Evolutionary conservation across 345 rosid genomes (phyloP).

Genomic region (Boechera divaricarpa): DNA sequence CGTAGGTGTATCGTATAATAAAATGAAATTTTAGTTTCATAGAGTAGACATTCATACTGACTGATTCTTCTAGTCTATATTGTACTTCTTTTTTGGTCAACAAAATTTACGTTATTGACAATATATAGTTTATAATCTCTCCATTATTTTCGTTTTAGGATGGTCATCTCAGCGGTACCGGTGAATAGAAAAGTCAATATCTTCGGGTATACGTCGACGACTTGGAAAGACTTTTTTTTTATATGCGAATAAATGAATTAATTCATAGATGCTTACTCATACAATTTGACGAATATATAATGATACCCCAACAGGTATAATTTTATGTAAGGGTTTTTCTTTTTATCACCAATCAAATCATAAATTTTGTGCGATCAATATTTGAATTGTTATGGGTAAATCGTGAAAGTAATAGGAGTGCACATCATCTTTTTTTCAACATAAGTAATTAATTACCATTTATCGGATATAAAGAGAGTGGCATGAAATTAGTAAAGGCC

Average conservation of each 20-base stretch:
- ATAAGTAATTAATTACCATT: background rate
- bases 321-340: too few relatives aligned
- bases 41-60: constrained; percentile 7
- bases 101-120: background rate
- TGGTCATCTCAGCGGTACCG: background rate
- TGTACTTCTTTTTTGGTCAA: background rate
- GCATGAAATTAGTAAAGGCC: background rate
- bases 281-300: background rate
- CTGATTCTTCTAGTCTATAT: constrained; percentile 2
- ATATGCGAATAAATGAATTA: background rate
- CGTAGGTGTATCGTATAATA: background rate
- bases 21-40: constrained; percentile 8
- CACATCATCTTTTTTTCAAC: too few relatives aligned
- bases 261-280: background rate
- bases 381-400: background rate
- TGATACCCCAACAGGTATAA: background rate
- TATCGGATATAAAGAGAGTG: background rate
- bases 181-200: constrained; percentile 14
- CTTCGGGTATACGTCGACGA: constrained; percentile 12
- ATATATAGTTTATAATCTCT: constrained; percentile 1
- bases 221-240: background rate
- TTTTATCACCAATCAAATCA: background rate
- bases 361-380: background rate
- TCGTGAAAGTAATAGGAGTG: background rate
- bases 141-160: constrained; percentile 2